Evolutionary conservation across 257 asterid species (phyloP), one percentile per base, ranked within the genome.

Genomic region (Solanum peruvianum): DNA sequence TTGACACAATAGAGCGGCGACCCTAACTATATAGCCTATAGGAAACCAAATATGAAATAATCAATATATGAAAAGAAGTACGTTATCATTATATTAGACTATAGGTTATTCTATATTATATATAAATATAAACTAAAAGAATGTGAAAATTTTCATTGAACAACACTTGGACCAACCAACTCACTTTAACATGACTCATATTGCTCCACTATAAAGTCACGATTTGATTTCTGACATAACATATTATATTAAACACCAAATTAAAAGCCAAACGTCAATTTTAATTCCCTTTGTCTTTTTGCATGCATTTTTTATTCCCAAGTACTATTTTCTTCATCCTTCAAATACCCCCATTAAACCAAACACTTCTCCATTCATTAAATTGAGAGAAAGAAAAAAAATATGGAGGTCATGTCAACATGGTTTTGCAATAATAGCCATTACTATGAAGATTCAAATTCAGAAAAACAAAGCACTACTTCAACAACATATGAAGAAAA

Each of bases 361-460:
- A 76, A 66, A n/a, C 31, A 2, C 66, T 5, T 80, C 15, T 69
- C 27, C 70, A 39, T 73, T 73, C n/a, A 64, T 58, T n/a, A 45
- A 21, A 35, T 64, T 25, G 52, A 71, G 16, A 5, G 23, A 23
- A 23, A 35, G 14, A 33, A 2, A 12, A 76, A 84, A 16, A n/a
- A 86, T 89, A 94, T 94, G 96, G 94, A 90, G 87, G 87, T 33
- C 5, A 33, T 87, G 86, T 82, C 90, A 49, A 44, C 91, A 86
- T 92, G 95, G 92, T 47, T 86, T 52, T 75, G 83, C 56, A 44
- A 80, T 45, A 88, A 52, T 82, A 25, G 15, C 52, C 83, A 23
- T 33, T 39, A 76, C 58, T 81, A 89, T 20, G 60, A 94, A 45
- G 86, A 80, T 84, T 84, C 87, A 49, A 91, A 90, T 90, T 85